phyloP scores from a whole-genome alignment of 1,284 basidiomycete species.

The Pterulicium gracile region DNA sequence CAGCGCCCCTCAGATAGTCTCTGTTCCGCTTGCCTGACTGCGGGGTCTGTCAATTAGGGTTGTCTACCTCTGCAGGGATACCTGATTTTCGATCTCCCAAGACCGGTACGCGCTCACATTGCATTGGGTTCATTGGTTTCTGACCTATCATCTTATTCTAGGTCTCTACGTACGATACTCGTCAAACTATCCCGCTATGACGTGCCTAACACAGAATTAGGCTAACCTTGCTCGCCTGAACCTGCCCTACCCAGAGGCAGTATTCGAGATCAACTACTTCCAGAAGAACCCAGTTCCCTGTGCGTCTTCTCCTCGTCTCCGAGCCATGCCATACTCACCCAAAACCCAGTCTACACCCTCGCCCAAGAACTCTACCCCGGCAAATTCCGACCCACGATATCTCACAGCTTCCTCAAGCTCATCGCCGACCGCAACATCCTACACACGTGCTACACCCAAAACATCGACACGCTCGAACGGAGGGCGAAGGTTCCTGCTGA shows the following conservation, averaged over 20 bases:
- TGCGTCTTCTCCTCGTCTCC: conserved; percentile 23
- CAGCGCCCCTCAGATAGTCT: neutral
- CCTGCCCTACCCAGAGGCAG: conserved; percentile 72
- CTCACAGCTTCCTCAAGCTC: conserved; percentile 85
- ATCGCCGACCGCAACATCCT: conserved; percentile 57
- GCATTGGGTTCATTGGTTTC: conserved; percentile 29
- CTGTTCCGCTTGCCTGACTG: conserved; percentile 7
- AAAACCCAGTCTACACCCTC: conserved; percentile 76
- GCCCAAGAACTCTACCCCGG: conserved; percentile 89
- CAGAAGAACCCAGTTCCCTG: conserved; percentile 62
- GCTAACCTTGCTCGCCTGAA: conserved; percentile 65
- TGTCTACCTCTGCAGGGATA: conserved; percentile 72
- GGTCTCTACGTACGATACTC: neutral
- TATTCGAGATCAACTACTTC: conserved; percentile 74
- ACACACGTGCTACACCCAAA: conserved; percentile 77
- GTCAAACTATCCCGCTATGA: no score
- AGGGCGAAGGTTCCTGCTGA: conserved; percentile 68
- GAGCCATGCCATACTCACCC: conserved; percentile 4
- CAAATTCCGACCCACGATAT: conserved; percentile 75
- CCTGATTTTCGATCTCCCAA: conserved; percentile 73
- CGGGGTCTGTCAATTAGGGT: no score
- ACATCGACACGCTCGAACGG: conserved; percentile 90
- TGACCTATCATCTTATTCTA: conserved; percentile 28
- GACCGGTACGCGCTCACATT: conserved; percentile 40
- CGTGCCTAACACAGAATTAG: conserved; percentile 30